Percentiles rank a stretch among this genome's conserved stretches.
phyloP scores from a whole-genome alignment of 2,329 filamentous ascomycete species.

The Fusarium mundagurra region DNA sequence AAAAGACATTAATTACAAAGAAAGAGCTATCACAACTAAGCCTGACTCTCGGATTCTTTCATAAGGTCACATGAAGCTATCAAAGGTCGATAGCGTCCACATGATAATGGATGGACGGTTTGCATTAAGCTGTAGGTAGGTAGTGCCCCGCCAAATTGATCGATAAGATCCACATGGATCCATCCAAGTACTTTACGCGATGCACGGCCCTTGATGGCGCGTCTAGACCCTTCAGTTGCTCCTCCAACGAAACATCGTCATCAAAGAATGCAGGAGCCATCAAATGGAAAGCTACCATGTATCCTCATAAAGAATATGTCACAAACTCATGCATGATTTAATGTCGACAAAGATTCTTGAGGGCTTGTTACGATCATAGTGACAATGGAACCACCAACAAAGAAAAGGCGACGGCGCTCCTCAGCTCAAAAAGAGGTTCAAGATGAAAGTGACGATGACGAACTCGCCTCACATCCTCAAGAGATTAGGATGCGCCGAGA shows the following conservation, averaged over 20 bases:
- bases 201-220: slow-evolving; percentile 5
- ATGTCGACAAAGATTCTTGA: not conserved
- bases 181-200: slow-evolving; percentile 37
- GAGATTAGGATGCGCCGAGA: slow-evolving; percentile 53
- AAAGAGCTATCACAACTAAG: not conserved
- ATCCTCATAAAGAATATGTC: not conserved
- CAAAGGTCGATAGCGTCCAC: not conserved
- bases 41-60: not conserved
- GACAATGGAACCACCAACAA: slow-evolving; percentile 67
- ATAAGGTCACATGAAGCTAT: not conserved
- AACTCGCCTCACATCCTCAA: slow-evolving; percentile 59
- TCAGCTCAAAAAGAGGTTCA: slow-evolving; percentile 44
- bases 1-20: not conserved
- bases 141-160: slow-evolving; percentile 20
- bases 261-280: slow-evolving; percentile 15
- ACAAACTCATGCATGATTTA: not conserved
- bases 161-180: not conserved
- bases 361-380: not conserved
- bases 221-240: slow-evolving; percentile 37
- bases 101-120: not conserved
- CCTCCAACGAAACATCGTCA: slow-evolving; percentile 37
- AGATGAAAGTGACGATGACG: slow-evolving; percentile 55
- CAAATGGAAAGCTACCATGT: not conserved
- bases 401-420: slow-evolving; percentile 67
- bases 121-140: not conserved